Evolutionary conservation across 2,329 filamentous ascomycete species (phyloP).

Genomic region (Plenodomus biglobosus): DNA sequence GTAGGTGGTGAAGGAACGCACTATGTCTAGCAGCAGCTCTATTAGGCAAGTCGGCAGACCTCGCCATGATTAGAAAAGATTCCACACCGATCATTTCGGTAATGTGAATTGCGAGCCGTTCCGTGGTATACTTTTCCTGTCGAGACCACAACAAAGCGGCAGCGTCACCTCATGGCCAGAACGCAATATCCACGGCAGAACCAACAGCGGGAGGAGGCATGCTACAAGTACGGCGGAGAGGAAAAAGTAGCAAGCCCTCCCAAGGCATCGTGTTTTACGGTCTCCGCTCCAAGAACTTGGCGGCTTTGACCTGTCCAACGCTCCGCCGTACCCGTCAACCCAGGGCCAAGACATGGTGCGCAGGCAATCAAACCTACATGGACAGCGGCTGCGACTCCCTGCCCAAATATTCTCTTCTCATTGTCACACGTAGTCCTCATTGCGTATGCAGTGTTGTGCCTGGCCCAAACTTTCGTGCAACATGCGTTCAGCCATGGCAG

Average conservation of each 20-base stretch:
- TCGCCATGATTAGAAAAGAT: slow-evolving; percentile 8
- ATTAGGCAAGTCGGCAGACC: slow-evolving; percentile 26
- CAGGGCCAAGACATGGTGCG: slow-evolving; percentile 1
- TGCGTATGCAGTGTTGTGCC: background rate
- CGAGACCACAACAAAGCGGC: background rate
- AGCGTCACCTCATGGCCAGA: slow-evolving; percentile 1
- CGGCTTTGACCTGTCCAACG: slow-evolving; percentile 11
- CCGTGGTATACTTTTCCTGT: background rate
- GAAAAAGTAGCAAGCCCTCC: slow-evolving; percentile 12
- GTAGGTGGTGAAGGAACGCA: slow-evolving; percentile 17
- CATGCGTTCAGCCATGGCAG: background rate
- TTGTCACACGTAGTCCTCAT: background rate
- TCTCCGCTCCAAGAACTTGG: slow-evolving; percentile 35
- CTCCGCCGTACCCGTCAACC: slow-evolving; percentile 11
- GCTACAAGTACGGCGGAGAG: slow-evolving; percentile 16
- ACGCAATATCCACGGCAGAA: background rate
- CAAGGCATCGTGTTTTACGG: slow-evolving; percentile 31
- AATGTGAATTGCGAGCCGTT: background rate
- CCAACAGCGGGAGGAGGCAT: slow-evolving; percentile 3
- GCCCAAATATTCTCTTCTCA: background rate
- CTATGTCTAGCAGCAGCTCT: slow-evolving; percentile 20
- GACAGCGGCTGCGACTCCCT: background rate
- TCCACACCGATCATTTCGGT: slow-evolving; percentile 16
- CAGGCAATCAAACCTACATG: background rate
- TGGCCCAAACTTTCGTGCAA: background rate